phyloP scores from a whole-genome alignment of 805 yeast genomes.

The Candida arabinofermentans region DNA sequence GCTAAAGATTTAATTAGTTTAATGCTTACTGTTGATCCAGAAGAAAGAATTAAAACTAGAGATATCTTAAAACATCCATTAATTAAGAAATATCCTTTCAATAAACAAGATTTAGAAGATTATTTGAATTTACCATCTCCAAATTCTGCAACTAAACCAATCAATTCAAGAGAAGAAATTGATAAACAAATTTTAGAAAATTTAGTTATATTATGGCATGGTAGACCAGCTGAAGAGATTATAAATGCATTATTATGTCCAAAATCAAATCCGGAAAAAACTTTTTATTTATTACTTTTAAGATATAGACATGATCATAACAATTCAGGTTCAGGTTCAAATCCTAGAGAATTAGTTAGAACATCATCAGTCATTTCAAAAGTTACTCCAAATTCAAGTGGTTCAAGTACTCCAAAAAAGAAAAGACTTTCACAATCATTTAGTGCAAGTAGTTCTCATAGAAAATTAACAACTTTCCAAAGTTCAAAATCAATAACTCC shows the following conservation, averaged over 20 bases:
- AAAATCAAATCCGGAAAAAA: slow-evolving; percentile 33
- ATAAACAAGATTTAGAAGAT: slow-evolving; percentile 29
- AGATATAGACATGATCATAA: slow-evolving; percentile 35
- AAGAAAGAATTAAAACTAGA: slow-evolving; percentile 69
- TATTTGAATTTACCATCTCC: slow-evolving; percentile 49
- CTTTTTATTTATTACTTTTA: slow-evolving; percentile 33
- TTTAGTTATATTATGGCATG: slow-evolving; percentile 56
- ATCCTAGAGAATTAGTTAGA: slow-evolving; percentile 23
- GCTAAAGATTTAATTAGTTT: slow-evolving; percentile 80
- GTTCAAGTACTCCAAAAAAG: slow-evolving; percentile 29
- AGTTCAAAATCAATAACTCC: slow-evolving; percentile 22
- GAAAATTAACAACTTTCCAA: slow-evolving; percentile 44
- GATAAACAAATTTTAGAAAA: slow-evolving; percentile 52
- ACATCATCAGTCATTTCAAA: slow-evolving; percentile 29
- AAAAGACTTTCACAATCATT: slow-evolving; percentile 37
- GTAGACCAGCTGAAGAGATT: slow-evolving; percentile 38
- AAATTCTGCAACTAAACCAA: slow-evolving; percentile 47
- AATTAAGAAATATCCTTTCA: slow-evolving; percentile 64
- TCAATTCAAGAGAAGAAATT: slow-evolving; percentile 43
- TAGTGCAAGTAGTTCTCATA: slow-evolving; percentile 43
- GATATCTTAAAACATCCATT: slow-evolving; percentile 81
- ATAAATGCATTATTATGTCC: slow-evolving; percentile 25
- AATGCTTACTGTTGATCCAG: slow-evolving; percentile 83
- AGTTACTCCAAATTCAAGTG: slow-evolving; percentile 24
- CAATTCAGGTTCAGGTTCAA: slow-evolving; percentile 15